Base-by-base conservation (phyloP, 768 basidiomycete species). In the Imleria badia region DNA sequence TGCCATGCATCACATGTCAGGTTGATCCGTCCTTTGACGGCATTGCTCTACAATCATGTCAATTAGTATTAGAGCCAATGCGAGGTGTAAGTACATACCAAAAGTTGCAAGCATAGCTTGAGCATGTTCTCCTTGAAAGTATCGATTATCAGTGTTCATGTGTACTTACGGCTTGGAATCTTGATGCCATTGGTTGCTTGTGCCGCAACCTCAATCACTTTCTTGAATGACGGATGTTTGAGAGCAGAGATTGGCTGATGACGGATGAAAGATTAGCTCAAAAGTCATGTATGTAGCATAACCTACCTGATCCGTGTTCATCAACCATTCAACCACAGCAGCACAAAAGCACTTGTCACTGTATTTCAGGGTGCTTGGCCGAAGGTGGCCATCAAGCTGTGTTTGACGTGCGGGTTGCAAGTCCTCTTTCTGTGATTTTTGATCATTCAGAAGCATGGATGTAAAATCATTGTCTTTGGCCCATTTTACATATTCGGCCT, bases 21-120 rank as follows among this genome's bases (percentile, higher is more conserved):
- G 29, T 48, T 48, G 29, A 89, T 35, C n/a, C 15, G 6, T 2
- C n/a, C 35, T 7, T 45, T 31, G 30, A 33, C n/a, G 3, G 11
- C 5, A 9, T 45, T n/a, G 13, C 44, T 45, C 44, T 45, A 23
- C 11, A 13, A 33, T 33, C n/a, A n/a, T n/a, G n/a, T n/a, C n/a
- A n/a, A 33, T 20, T 6, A 44, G 17, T 44, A 44, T 44, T 30
- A 10, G 11, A n/a, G n/a, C n/a, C n/a, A n/a, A n/a, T n/a, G n/a
- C n/a, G n/a, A n/a, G n/a, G n/a, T n/a, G n/a, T n/a, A 9, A 30
- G 22, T 10, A 26, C 45, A 2, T 36, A 47, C 46, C 10, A 26
- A 36, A 6, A 36, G 23, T 26, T 26, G 20, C 12, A 11, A 11
- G 3, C 22, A 10, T n/a, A 48, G 15, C 13, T 48, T 36, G 2